Evolutionary conservation across 164 flowering plant species (phyloP), one percentile per base, ranked within the genome.

Genomic region (Kalanchoe fedtschenkoi): DNA sequence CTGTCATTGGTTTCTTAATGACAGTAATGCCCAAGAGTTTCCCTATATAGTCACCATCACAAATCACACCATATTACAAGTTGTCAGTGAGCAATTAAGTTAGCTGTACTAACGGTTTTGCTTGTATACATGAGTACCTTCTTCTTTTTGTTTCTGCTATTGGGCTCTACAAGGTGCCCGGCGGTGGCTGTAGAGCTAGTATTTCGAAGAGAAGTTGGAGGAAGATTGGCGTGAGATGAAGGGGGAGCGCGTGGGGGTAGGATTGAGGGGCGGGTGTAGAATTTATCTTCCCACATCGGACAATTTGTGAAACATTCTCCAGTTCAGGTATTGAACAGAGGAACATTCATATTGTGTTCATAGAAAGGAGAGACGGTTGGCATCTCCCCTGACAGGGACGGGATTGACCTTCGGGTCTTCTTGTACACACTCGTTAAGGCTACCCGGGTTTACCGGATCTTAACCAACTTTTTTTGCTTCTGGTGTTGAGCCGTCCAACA

Each of bases 331-430:
- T n/a, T n/a, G n/a, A n/a, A n/a, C n/a, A n/a, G n/a, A n/a, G n/a
- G n/a, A n/a, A n/a, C 2, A 6, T 17, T 19, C 19, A 47, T 47
- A 47, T 47, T 55, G 80, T 77, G 84, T 74, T 80, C 80, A 71
- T 65, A 54, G 70, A 73, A 76, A 78, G 82, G 82, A 81, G 82
- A 81, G 81, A 76, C 68, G 81, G 85, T 81, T 81, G 85, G 85
- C 85, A 81, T 76, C 79, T 79, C 82, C 83, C 79, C 85, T 71
- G 80, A 82, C 77, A 74, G 77, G 79, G 82, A 69, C 71, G 80
- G 80, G 83, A 79, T 74, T 68, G 24, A 76, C 72, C 46, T 75
- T 76, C 74, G 79, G 65, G 74, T 80, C 57, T 74, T 2, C 78
- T 75, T 60, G 62, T 60, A 34, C 38, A 24, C 62, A 60, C 42